Conservation (phyloP, 371 early-diverging fungal species). For the Apophysomyces ossiformis region DNA sequence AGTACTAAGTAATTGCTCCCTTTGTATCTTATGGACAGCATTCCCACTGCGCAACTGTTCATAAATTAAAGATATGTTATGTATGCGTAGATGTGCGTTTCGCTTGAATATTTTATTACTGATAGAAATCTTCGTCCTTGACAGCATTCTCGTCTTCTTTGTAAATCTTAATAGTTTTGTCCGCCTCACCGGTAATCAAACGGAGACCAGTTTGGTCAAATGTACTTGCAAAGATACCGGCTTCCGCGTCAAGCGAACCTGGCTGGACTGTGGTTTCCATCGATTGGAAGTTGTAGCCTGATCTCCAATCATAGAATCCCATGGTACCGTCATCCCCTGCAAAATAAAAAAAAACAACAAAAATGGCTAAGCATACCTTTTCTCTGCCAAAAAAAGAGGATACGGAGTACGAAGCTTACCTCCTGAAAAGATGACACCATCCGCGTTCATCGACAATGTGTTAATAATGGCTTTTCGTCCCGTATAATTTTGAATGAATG, state of each 20-base stretch:
- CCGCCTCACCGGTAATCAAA: constrained; percentile 97
- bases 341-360: too few species aligned
- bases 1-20: too few species aligned
- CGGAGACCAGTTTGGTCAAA: constrained; percentile 95
- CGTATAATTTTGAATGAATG: constrained; percentile 92
- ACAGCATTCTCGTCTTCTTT: constrained; percentile 79
- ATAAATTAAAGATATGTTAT: too few species aligned
- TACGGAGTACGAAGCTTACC: constrained; percentile 43
- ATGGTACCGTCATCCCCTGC: constrained; percentile 91
- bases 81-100: too few species aligned
- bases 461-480: constrained; percentile 93
- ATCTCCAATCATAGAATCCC: constrained; percentile 97
- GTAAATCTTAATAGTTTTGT: constrained; percentile 98
- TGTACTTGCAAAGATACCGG: constrained; percentile 92
- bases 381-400: too few species aligned
- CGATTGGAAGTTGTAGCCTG: constrained; percentile 93
- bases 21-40: too few species aligned
- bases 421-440: constrained; percentile 93
- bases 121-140: constrained; percentile 46
- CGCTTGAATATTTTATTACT: constrained; percentile 17
- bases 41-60: too few species aligned
- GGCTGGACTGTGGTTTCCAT: constrained; percentile 88
- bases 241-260: constrained; percentile 96
- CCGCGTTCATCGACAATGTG: constrained; percentile 84
- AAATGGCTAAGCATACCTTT: too few species aligned